Base-by-base conservation (phyloP, 139 green algal species). In the Haematococcus lacustris region DNA sequence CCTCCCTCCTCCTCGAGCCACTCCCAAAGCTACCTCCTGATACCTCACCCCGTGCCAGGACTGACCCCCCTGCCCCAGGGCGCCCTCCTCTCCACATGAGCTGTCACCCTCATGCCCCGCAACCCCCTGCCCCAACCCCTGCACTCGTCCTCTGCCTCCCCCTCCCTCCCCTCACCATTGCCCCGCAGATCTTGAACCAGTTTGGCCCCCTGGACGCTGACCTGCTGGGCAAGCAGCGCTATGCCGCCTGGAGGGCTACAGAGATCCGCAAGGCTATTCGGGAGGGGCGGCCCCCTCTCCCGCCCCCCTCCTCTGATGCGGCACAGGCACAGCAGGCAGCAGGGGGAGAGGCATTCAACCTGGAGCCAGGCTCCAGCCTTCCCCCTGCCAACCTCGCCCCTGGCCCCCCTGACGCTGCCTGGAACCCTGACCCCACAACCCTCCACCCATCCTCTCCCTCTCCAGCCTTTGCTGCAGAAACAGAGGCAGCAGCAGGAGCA, bases 261-360 rank as follows among this genome's bases (percentile, higher is more conserved):
- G 93, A 97, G 38, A 93, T 97, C 28, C 77, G 83, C 69, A 95
- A 92, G 74, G 92, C 92, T 0, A 40, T 96, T 1, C 74, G 85
- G 2, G 91, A 96, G 80, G 90, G 91, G n/a, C 74, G 87, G 9
- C 39, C 72, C 37, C 90, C 91, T 0, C 74, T 64, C 13, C 78
- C 89, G 32, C 82, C 83, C 35, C 80, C 84, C 3, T 23, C 50
- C 3, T 13, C 13, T 57, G 47, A 57, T 57, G 13, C 47, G 47
- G 13, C 21, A 21, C 26, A 68, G 61, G 32, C 23, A 25, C 5
- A 13, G 13, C 13, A 13, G 13, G 47, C 13, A 28, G 47, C 47
- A 28, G 47, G 33, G 17, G 53, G 4, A 63, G 53, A 63, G 53
- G 53, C 26, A n/a, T n/a, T n/a, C n/a, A n/a, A 57, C 21, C 47